phyloP scores from a whole-genome alignment of 1,284 basidiomycete genomes.

The Chiua sp. region DNA sequence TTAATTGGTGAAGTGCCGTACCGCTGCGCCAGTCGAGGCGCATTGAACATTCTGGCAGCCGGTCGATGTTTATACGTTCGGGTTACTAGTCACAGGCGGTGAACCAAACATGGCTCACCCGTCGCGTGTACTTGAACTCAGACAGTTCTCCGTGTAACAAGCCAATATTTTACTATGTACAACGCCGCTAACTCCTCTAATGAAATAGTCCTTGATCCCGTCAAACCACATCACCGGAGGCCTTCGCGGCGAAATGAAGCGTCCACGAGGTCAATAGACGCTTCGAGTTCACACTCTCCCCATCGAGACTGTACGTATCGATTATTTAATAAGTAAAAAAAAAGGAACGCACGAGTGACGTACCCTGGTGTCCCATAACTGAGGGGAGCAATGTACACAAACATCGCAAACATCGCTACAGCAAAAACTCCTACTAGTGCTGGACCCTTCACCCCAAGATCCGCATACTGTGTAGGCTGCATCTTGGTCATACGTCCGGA shows the following conservation, averaged over 20 bases:
- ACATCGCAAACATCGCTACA: slow-evolving; percentile 69
- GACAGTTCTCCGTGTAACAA: slow-evolving; percentile 12
- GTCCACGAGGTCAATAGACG: slow-evolving; percentile 81
- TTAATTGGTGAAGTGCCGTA: slow-evolving; percentile 60
- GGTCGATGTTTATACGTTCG: slow-evolving; percentile 12
- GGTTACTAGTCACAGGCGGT: slow-evolving; percentile 6
- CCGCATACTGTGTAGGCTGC: slow-evolving; percentile 69
- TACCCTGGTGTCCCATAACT: slow-evolving; percentile 94
- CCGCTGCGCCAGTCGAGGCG: slow-evolving; percentile 71
- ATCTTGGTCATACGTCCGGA: slow-evolving; percentile 64
- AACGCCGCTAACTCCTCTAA: slow-evolving; percentile 17
- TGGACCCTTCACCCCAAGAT: slow-evolving; percentile 73
- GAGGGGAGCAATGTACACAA: slow-evolving; percentile 81
- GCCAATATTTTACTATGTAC: slow-evolving; percentile 31
- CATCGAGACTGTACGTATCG: slow-evolving; percentile 61
- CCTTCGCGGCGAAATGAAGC: slow-evolving; percentile 83
- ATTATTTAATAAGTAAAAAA: slow-evolving; percentile 11
- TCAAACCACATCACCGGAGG: slow-evolving; percentile 45
- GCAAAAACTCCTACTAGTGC: slow-evolving; percentile 65
- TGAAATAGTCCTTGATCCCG: slow-evolving; percentile 18
- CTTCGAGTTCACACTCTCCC: slow-evolving; percentile 73
- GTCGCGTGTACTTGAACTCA: slow-evolving; percentile 2
- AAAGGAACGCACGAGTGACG: slow-evolving; percentile 37
- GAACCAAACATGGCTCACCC: slow-evolving; percentile 15
- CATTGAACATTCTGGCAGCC: slow-evolving; percentile 68